Evolutionary conservation across 2,329 filamentous ascomycete species (phyloP), one percentile per base, ranked within the genome.

Genomic region (Clarireedia hainanense): DNA sequence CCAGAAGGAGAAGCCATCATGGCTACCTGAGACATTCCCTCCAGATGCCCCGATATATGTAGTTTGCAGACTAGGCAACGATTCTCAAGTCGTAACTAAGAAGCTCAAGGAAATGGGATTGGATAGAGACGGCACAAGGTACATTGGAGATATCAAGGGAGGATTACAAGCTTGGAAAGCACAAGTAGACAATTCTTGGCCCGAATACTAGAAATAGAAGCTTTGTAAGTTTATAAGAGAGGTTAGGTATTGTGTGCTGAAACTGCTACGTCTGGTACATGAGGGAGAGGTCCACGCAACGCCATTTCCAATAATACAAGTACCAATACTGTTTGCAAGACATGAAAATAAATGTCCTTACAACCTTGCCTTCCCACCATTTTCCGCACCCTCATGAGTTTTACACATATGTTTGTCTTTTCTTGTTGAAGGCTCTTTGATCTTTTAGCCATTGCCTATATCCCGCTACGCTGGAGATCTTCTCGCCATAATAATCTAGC

Each of bases 381-480:
- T 60, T 59, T 37, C 56, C 23, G 37, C 43, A 23, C 36, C 17
- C 26, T 43, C 24, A 14, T 52, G 30, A 24, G 15, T 47, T 48
- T 48, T 37, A 59, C 47, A 68, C 60, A 49, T 67, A 69, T 34
- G 65, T 68, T 46, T 67, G 63, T 57, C 68, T 63, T 82, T 95
- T 95, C 77, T 91, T 91, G 76, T 95, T 96, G 75, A 96, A 99
- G 9, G 91, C 92, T 60, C 92, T 80, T 77, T 97, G 94, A 69
- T 99, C 94, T 78, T 96, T 97, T 67, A 99, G 75, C 94, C 94
- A 99, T 71, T 90, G 86, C 67, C 94, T 79, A 72, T 97, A 99
- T 47, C 89, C 91, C 53, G 85, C 80, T 23, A 97, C 90, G 66
- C 91, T 96, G 51, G 88, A 89, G 66, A 99, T 96, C 80, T 96